Evolutionary conservation across 768 basidiomycete genomes (phyloP).

Genomic region (Amyloporia xantha): DNA sequence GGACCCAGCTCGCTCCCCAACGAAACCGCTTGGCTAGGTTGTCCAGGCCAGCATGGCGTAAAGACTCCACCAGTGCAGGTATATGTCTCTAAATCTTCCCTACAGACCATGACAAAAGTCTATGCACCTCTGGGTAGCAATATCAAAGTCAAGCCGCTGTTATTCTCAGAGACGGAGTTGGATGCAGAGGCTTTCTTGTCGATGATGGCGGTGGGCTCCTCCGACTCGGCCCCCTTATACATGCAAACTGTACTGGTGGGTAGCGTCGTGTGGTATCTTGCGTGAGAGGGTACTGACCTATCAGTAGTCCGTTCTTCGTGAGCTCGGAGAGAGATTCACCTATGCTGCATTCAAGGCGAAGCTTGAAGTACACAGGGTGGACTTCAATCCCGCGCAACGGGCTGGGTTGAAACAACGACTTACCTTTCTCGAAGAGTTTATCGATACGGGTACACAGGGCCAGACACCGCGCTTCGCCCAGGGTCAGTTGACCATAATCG

Average conservation of each 20-base stretch:
- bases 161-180: conserved; percentile 52
- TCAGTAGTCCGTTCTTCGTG: conserved; percentile 50
- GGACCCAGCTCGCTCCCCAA: conserved; percentile 50
- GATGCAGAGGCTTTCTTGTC: conserved; percentile 65
- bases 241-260: conserved; percentile 62
- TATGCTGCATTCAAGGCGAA: conserved; percentile 42
- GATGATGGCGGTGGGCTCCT: conserved; percentile 66
- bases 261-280: neutral
- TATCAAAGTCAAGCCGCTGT: conserved; percentile 47
- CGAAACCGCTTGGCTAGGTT: conserved; percentile 58
- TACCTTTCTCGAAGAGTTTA: conserved; percentile 51
- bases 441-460: conserved; percentile 28
- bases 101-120: conserved; percentile 52
- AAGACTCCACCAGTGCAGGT: conserved; percentile 34
- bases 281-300: neutral
- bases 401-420: conserved; percentile 57
- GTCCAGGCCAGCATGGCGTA: conserved; percentile 24
- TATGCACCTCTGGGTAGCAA: conserved; percentile 37
- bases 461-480: conserved; percentile 34
- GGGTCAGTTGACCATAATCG: conserved; percentile 61
- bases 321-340: conserved; percentile 53
- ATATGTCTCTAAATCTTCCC: conserved; percentile 54
- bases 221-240: conserved; percentile 59
- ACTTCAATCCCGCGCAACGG: conserved; percentile 52
- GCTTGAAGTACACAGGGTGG: conserved; percentile 39